A percentile compares a stretch with the other conserved stretches of the same genome.
Evolutionary conservation across 441 rosid genomes (phyloP).

Genomic region (Hypseocharis bilobata): DNA sequence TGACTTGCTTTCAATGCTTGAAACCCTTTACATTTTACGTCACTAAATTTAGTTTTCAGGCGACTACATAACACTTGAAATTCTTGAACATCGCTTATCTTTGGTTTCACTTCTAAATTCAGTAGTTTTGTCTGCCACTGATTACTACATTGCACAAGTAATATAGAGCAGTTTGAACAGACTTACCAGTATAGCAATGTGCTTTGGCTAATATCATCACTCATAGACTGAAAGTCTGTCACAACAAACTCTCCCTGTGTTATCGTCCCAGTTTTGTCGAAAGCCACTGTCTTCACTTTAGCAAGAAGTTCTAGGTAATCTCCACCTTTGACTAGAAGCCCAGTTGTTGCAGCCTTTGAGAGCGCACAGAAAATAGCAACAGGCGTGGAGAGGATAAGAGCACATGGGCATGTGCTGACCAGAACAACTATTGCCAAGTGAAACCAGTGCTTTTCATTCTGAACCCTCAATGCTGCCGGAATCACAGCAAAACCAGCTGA

Average conservation of each 20-base stretch:
- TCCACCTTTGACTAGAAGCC: slow-evolving; percentile 75
- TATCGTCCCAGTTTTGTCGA: slow-evolving; percentile 89
- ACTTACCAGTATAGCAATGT: slow-evolving; percentile 59
- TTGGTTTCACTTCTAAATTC: no score
- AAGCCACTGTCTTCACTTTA: slow-evolving; percentile 57
- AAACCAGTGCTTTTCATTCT: slow-evolving; percentile 45
- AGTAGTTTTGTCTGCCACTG: no score
- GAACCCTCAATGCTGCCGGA: slow-evolving; percentile 40
- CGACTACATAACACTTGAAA: background rate
- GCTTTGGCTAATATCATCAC: slow-evolving; percentile 29
- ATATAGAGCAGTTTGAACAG: background rate
- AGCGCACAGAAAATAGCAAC: slow-evolving; percentile 88
- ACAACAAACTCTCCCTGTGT: slow-evolving; percentile 78
- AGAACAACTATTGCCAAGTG: slow-evolving; percentile 69
- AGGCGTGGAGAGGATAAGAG: slow-evolving; percentile 79
- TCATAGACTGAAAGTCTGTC: slow-evolving; percentile 42
- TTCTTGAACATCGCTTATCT: no score
- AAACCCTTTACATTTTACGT: slow-evolving; percentile 47
- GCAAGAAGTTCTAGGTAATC: slow-evolving; percentile 65
- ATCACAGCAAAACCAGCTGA: slow-evolving; percentile 42
- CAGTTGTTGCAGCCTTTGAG: slow-evolving; percentile 66
- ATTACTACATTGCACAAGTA: no score
- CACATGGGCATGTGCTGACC: slow-evolving; percentile 91
- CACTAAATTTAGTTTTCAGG: background rate
- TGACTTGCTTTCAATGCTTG: slow-evolving; percentile 81